phyloP scores from a whole-genome alignment of 495 filamentous ascomycete species.

The Daldinia vernicosa region DNA sequence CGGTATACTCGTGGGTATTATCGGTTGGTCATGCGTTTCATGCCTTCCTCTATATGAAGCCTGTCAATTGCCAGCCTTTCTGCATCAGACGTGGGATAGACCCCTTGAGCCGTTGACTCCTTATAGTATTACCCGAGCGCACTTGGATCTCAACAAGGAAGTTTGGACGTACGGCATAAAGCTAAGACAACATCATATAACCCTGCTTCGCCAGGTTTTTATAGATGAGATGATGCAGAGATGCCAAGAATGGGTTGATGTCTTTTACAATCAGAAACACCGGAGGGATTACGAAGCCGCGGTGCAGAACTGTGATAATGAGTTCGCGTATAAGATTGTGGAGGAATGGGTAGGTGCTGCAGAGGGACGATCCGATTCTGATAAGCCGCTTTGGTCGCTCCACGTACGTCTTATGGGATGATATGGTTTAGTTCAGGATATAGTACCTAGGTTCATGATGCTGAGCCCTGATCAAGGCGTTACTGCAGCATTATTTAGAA shows the following conservation, averaged over 20 bases:
- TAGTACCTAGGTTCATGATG: neutral
- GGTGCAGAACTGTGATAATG: constrained; percentile 44
- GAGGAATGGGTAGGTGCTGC: constrained; percentile 38
- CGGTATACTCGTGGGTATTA: constrained; percentile 54
- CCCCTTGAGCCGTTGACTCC: constrained; percentile 19
- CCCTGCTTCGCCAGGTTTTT: constrained; percentile 46
- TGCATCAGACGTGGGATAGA: constrained; percentile 42
- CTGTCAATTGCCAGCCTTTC: constrained; percentile 56
- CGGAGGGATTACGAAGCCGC: constrained; percentile 43
- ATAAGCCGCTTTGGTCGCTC: constrained; percentile 13
- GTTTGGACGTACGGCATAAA: constrained; percentile 29
- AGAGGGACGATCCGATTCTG: constrained; percentile 3
- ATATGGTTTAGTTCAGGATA: neutral
- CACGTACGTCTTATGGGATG: constrained; percentile 31
- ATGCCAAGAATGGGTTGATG: constrained; percentile 37
- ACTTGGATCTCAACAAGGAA: neutral
- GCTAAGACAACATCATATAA: constrained; percentile 47
- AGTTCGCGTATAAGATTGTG: constrained; percentile 34
- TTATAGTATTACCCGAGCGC: constrained; percentile 32
- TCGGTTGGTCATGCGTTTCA: constrained; percentile 65
- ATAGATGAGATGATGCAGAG: constrained; percentile 45
- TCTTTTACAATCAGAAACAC: constrained; percentile 10
- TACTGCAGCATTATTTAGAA: neutral
- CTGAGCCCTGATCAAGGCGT: neutral
- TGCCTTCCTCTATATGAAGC: constrained; percentile 59